These are phyloP conservation scores for Tephrocybe sp. DNA, from an alignment of 768 basidiomycete genomes.

Conservation along the genomic window DNA sequence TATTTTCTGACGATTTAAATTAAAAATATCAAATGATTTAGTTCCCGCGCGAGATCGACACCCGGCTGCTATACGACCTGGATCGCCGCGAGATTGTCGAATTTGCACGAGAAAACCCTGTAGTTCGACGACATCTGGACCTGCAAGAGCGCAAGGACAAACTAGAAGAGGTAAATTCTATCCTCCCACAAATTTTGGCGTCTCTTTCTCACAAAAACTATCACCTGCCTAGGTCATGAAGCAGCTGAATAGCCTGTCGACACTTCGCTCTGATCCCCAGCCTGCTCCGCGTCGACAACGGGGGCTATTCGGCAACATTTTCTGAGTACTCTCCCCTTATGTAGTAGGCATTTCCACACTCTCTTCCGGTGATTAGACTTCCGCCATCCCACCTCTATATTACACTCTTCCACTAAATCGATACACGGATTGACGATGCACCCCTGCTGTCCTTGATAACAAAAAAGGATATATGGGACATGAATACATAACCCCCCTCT, in stretches of 20 bases:
- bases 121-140: slow-evolving; percentile 83
- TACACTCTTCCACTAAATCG: slow-evolving; percentile 4
- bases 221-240: slow-evolving; percentile 74
- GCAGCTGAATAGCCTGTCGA: slow-evolving; percentile 88
- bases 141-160: slow-evolving; percentile 97
- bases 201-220: background rate
- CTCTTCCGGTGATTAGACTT: slow-evolving; percentile 7
- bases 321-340: slow-evolving; percentile 34
- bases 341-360: background rate
- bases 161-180: slow-evolving; percentile 74
- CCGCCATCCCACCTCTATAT: slow-evolving; percentile 9
- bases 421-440: slow-evolving; percentile 7
- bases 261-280: slow-evolving; percentile 79
- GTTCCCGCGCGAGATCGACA: slow-evolving; percentile 98
- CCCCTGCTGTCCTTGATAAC: slow-evolving; percentile 2
- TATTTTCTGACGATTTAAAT: background rate
- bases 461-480: slow-evolving; percentile 7
- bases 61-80: slow-evolving; percentile 88
- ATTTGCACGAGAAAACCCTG: slow-evolving; percentile 95
- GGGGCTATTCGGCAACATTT: slow-evolving; percentile 77
- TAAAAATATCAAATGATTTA: slow-evolving; percentile 30
- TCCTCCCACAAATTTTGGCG: slow-evolving; percentile 2
- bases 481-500: slow-evolving; percentile 1
- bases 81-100: slow-evolving; percentile 84
- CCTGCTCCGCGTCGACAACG: slow-evolving; percentile 70